phyloP scores from a whole-genome alignment of 1,284 basidiomycete genomes.

The Hypsizygus ulmarius region DNA sequence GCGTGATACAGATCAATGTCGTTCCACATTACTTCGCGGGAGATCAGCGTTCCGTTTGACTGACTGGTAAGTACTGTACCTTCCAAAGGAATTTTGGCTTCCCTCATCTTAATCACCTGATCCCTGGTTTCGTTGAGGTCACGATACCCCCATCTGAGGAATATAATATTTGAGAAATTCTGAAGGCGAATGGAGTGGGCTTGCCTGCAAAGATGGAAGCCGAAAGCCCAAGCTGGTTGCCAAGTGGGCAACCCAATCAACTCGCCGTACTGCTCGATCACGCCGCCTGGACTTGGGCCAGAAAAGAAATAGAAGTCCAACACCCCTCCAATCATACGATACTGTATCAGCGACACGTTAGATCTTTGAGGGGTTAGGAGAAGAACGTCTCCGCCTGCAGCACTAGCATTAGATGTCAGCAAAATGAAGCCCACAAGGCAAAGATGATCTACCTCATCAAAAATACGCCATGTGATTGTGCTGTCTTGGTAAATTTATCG shows the following conservation, averaged over 20 bases:
- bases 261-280: slow-evolving; percentile 66
- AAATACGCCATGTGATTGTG: slow-evolving; percentile 69
- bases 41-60: slow-evolving; percentile 8
- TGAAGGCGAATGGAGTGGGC: slow-evolving; percentile 16
- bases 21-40: slow-evolving; percentile 62
- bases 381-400: slow-evolving; percentile 65
- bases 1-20: slow-evolving; percentile 74
- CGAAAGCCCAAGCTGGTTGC: slow-evolving; percentile 69
- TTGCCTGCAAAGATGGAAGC: slow-evolving; percentile 68
- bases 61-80: slow-evolving; percentile 32
- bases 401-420: slow-evolving; percentile 27
- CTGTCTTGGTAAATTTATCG: slow-evolving; percentile 43
- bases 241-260: slow-evolving; percentile 61
- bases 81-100: slow-evolving; percentile 64
- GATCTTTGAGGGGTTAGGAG: slow-evolving; percentile 53
- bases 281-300: slow-evolving; percentile 60
- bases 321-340: slow-evolving; percentile 62
- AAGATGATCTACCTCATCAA: slow-evolving; percentile 47
- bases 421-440: slow-evolving; percentile 6
- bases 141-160: slow-evolving; percentile 52
- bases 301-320: slow-evolving; percentile 72
- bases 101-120: slow-evolving; percentile 58
- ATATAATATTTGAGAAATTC: slow-evolving; percentile 16
- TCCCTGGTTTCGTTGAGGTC: slow-evolving; percentile 45
- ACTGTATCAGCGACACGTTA: slow-evolving; percentile 57